Percentiles rank a stretch among this genome's conserved stretches.
These are phyloP conservation scores for Hypsizygus marmoreus DNA, from an alignment of 768 basidiomycete genomes.

Conservation along the genomic window DNA sequence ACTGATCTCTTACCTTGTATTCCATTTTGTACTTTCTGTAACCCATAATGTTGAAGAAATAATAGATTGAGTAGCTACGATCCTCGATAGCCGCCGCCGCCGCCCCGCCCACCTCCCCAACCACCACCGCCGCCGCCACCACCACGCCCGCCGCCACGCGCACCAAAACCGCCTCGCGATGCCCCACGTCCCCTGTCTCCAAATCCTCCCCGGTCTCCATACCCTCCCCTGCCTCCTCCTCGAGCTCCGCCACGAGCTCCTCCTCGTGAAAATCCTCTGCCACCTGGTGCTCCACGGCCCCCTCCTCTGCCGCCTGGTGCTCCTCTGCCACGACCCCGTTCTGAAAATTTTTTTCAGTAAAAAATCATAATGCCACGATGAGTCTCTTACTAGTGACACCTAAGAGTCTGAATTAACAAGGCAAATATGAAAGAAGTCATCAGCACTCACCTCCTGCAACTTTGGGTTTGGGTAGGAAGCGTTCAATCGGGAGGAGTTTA, in stretches of 20 bases:
- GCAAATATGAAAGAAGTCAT: slow-evolving; percentile 11
- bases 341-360: slow-evolving; percentile 22
- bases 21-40: background rate
- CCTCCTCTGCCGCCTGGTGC: slow-evolving; percentile 41
- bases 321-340: slow-evolving; percentile 43
- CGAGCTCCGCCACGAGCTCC: slow-evolving; percentile 49
- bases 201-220: slow-evolving; percentile 30
- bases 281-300: slow-evolving; percentile 37
- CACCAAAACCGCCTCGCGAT: too few relatives aligned
- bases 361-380: slow-evolving; percentile 9
- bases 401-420: slow-evolving; percentile 19
- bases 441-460: slow-evolving; percentile 56
- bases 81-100: slow-evolving; percentile 44
- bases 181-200: slow-evolving; percentile 34
- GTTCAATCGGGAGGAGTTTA: slow-evolving; percentile 93
- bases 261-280: slow-evolving; percentile 48
- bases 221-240: slow-evolving; percentile 38
- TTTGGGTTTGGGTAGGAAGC: slow-evolving; percentile 97
- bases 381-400: slow-evolving; percentile 50
- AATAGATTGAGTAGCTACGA: slow-evolving; percentile 30
- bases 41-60: slow-evolving; percentile 2
- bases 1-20: slow-evolving; percentile 2
- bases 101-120: slow-evolving; percentile 7
- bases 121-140: slow-evolving; percentile 20
- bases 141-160: slow-evolving; percentile 12